Conservation (phyloP, 495 filamentous ascomycete genomes). For the Penicillium samsonianum region DNA sequence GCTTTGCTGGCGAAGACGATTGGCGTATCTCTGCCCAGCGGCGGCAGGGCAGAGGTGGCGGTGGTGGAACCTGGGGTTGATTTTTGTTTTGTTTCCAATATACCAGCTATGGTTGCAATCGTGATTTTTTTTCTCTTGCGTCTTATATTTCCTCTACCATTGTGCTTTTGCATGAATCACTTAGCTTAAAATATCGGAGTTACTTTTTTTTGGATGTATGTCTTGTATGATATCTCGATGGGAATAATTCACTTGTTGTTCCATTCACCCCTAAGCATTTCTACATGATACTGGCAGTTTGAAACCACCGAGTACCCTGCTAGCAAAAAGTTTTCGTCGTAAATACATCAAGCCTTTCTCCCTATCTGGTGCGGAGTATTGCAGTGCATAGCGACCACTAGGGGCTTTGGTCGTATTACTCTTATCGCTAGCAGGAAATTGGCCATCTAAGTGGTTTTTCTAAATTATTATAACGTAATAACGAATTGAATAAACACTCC, state of each 20-base stretch:
- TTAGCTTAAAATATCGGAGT: not conserved
- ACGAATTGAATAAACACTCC: too few relatives aligned
- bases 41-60: conserved; percentile 82
- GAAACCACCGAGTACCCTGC: not conserved
- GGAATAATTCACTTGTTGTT: not conserved
- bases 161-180: not conserved
- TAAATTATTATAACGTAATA: too few relatives aligned
- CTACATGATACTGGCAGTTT: not conserved
- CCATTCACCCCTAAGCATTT: not conserved
- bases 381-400: too few relatives aligned
- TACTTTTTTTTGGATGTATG: not conserved
- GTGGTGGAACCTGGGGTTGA: conserved; percentile 94
- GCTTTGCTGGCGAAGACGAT: conserved; percentile 86
- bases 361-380: not conserved
- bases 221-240: not conserved
- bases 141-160: conserved; percentile 1
- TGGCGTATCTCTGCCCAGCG: conserved; percentile 92
- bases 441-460: too few relatives aligned
- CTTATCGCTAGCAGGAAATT: too few relatives aligned
- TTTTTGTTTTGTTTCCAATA: conserved; percentile 11
- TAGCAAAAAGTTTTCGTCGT: not conserved
- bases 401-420: too few relatives aligned
- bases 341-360: not conserved
- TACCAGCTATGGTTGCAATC: conserved; percentile 6
- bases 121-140: not conserved